Evolutionary conservation across 805 yeast genomes (phyloP).

Genomic region (Yarrowia osloensis): DNA sequence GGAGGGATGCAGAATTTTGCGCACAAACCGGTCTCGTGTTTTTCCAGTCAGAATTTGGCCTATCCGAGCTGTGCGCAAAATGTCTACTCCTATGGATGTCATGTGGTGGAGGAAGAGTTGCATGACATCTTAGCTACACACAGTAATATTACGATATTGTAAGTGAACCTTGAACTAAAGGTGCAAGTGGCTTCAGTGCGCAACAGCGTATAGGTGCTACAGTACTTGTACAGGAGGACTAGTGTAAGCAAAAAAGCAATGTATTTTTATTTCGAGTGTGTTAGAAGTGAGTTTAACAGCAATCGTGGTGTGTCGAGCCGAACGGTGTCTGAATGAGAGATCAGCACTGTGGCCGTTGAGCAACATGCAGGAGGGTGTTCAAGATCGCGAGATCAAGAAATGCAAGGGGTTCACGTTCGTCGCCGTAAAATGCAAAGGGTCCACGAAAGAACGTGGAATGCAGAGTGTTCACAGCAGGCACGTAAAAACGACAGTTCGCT

Average conservation of each 20-base stretch:
- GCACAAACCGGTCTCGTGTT: conserved; percentile 43
- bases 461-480: neutral
- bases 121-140: too few species aligned
- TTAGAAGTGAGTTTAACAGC: too few species aligned
- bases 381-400: neutral
- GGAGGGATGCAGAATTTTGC: conserved; percentile 51
- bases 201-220: too few species aligned
- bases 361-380: neutral
- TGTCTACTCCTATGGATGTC: conserved; percentile 26
- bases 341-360: neutral
- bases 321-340: too few species aligned
- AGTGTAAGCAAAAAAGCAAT: too few species aligned
- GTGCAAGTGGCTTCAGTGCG: too few species aligned
- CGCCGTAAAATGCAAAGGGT: neutral
- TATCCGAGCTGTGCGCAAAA: conserved; percentile 18
- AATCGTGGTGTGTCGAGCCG: too few species aligned
- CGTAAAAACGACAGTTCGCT: too few species aligned
- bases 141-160: too few species aligned
- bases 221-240: too few species aligned
- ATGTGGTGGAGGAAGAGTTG: neutral
- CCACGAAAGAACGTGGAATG: neutral
- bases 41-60: conserved; percentile 5
- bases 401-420: neutral
- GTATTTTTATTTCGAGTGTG: too few species aligned
- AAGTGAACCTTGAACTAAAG: neutral